Evolutionary conservation across 2,329 filamentous ascomycete genomes (phyloP).

Genomic region (Aureobasidium mangrovei): DNA sequence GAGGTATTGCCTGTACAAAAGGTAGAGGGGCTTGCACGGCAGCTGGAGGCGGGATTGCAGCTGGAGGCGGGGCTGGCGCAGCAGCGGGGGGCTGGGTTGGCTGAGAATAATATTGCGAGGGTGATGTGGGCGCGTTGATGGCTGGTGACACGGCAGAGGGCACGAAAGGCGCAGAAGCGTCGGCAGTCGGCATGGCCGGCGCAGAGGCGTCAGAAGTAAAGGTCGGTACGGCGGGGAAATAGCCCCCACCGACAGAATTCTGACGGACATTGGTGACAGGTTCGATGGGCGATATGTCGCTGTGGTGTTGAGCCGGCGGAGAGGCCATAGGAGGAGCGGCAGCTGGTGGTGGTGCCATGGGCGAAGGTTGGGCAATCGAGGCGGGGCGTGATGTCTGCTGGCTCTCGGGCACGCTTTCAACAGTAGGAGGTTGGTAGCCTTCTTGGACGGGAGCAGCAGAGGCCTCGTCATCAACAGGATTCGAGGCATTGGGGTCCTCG

Average conservation of each 20-base stretch:
- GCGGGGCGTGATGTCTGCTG: slow-evolving; percentile 34
- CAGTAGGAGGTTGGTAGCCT: slow-evolving; percentile 39
- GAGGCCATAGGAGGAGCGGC: slow-evolving; percentile 19
- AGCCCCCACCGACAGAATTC: slow-evolving; percentile 47
- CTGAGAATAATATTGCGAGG: slow-evolving; percentile 19
- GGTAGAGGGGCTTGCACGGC: slow-evolving; percentile 16
- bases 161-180: slow-evolving; percentile 18
- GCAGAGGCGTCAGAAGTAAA: slow-evolving; percentile 10
- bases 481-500: slow-evolving; percentile 84
- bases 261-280: slow-evolving; percentile 31
- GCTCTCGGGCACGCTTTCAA: slow-evolving; percentile 54
- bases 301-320: slow-evolving; percentile 34
- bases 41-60: slow-evolving; percentile 18
- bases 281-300: slow-evolving; percentile 46
- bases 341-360: slow-evolving; percentile 37
- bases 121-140: slow-evolving; percentile 16
- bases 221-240: slow-evolving; percentile 40
- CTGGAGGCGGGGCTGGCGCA: slow-evolving; percentile 33
- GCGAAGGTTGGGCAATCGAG: slow-evolving; percentile 19
- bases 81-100: slow-evolving; percentile 14
- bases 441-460: slow-evolving; percentile 29
- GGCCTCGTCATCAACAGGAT: slow-evolving; percentile 60
- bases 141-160: slow-evolving; percentile 6
- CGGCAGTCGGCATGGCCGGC: slow-evolving; percentile 29
- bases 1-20: slow-evolving; percentile 23